A percentile compares a stretch with the other conserved stretches of the same genome.
phyloP scores from a whole-genome alignment of 306 rosid genomes.

The Dalbergia cultrata region DNA sequence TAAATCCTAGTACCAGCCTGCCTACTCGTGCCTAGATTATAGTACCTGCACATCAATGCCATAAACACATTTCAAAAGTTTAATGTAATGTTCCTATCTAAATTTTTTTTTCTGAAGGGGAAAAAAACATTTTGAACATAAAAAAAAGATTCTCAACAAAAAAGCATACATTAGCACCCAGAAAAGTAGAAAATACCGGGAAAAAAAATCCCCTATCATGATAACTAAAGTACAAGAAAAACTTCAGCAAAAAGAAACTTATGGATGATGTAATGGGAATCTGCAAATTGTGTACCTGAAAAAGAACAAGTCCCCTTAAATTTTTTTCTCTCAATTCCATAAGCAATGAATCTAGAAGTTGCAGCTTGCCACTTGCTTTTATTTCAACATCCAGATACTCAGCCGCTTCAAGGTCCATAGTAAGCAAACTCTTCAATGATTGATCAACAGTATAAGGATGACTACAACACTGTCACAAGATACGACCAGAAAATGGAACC shows the following conservation, averaged over 20 bases:
- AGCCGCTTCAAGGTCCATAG: slow-evolving; percentile 53
- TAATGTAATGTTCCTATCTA: not conserved
- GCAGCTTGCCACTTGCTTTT: slow-evolving; percentile 92
- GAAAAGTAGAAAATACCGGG: not conserved
- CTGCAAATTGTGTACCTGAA: slow-evolving; percentile 65
- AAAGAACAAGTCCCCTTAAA: slow-evolving; percentile 74
- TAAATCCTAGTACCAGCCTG: not conserved
- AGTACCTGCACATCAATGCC: not conserved
- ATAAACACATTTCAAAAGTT: not conserved
- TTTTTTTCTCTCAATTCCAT: slow-evolving; percentile 67
- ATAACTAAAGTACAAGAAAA: not conserved
- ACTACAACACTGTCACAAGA: slow-evolving; percentile 79
- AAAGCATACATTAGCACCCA: not conserved
- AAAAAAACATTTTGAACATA: not conserved
- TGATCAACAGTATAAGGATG: slow-evolving; percentile 78
- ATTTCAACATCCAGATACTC: slow-evolving; percentile 69
- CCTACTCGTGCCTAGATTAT: not conserved
- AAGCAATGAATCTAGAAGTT: slow-evolving; percentile 88
- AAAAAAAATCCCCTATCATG: not conserved
- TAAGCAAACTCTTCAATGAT: slow-evolving; percentile 52
- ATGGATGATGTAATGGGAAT: not conserved
- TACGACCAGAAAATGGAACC: slow-evolving; percentile 5
- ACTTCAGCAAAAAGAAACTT: slow-evolving; percentile 1
- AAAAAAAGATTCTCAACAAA: not conserved
- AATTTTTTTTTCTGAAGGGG: not conserved